phyloP scores from a whole-genome alignment of 2,329 filamentous ascomycete genomes.

The Graphilbum sp. region DNA sequence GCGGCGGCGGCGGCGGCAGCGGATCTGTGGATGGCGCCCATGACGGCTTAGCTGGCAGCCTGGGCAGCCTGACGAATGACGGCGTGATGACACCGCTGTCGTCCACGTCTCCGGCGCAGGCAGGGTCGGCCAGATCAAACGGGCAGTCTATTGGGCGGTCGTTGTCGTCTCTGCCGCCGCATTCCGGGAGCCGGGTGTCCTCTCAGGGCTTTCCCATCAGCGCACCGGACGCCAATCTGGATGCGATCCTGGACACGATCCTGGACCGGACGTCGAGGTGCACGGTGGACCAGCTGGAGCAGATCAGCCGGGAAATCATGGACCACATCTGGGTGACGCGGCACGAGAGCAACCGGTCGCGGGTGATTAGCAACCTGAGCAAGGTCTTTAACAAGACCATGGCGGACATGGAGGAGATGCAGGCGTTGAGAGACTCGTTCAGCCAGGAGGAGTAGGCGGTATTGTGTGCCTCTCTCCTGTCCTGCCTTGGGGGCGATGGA shows the following conservation, averaged over 20 bases:
- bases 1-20: no score
- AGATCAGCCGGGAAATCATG: conserved; percentile 84
- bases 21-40: neutral
- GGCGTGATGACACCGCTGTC: neutral
- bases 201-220: conserved; percentile 30
- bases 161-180: no score
- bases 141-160: no score
- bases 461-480: neutral
- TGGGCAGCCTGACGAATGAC: neutral
- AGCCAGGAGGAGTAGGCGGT: conserved; percentile 21
- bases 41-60: neutral
- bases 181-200: conserved; percentile 20
- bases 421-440: conserved; percentile 22
- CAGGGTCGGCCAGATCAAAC: no score
- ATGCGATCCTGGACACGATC: conserved; percentile 44
- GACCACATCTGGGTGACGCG: conserved; percentile 69
- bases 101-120: neutral
- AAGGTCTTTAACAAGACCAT: conserved; percentile 63
- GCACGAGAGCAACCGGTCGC: conserved; percentile 67
- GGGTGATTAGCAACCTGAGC: conserved; percentile 40
- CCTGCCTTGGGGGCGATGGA: no score
- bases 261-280: conserved; percentile 56
- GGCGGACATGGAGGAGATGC: conserved; percentile 44
- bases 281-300: conserved; percentile 86
- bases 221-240: conserved; percentile 31